These are phyloP conservation scores for Vitis hybrid DNA, from an alignment of 177 flowering plant species.

Conservation along the genomic window DNA sequence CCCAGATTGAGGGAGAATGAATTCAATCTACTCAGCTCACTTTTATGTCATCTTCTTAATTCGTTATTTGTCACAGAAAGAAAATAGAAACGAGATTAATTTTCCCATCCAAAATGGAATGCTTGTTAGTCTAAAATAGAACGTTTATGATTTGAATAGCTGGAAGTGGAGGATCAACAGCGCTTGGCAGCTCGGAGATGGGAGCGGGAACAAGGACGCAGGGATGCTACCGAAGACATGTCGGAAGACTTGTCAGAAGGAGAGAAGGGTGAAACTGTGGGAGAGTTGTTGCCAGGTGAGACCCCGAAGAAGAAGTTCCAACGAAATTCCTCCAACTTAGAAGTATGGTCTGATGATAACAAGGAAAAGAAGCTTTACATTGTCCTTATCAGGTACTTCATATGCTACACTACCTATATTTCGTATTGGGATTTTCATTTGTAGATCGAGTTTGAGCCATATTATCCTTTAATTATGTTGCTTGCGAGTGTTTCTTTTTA, in stretches of 20 bases:
- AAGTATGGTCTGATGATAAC: conserved; percentile 84
- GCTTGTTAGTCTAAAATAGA: background rate
- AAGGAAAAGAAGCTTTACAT: conserved; percentile 85
- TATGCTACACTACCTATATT: background rate
- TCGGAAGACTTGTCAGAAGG: conserved; percentile 94
- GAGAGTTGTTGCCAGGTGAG: conserved; percentile 45
- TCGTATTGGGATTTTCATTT: too few relatives aligned
- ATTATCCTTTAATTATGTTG: background rate
- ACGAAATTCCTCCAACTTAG: conserved; percentile 60
- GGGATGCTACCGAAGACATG: conserved; percentile 91
- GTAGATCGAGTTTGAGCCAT: background rate
- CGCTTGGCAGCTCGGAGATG: conserved; percentile 53
- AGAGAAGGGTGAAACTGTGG: conserved; percentile 66
- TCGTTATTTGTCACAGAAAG: too few relatives aligned
- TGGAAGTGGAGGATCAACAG: conserved; percentile 78
- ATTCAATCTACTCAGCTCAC: too few relatives aligned
- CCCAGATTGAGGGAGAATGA: too few relatives aligned
- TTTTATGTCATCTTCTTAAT: too few relatives aligned
- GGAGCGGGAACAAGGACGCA: conserved; percentile 87
- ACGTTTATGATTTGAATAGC: conserved; percentile 31
- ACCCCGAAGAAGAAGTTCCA: conserved; percentile 67
- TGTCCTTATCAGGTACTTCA: conserved; percentile 76
- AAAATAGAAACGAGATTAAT: background rate
- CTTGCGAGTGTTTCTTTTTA: too few relatives aligned
- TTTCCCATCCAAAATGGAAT: background rate